Base-by-base conservation (phyloP, 2,329 filamentous ascomycete species). In the Colletotrichum aenigma region DNA sequence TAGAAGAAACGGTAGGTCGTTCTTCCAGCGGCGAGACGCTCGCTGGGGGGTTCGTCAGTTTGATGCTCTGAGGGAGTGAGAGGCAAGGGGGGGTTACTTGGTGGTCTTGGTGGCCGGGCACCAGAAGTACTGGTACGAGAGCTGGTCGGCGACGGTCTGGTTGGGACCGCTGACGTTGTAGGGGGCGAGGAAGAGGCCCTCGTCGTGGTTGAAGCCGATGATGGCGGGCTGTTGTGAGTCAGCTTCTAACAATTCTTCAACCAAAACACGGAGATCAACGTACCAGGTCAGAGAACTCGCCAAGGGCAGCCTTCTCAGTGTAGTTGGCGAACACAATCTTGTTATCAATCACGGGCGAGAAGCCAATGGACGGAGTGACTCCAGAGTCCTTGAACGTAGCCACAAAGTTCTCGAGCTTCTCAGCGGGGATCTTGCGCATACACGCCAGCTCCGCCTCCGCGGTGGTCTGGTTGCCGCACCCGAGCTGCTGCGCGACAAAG, bases 401-500 rank as follows among this genome's bases (percentile, higher is more conserved):
- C 26, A 83, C 76, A 32, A 83, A 83, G 36, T 80, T 81, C 18
- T 83, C 80, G 15, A 88, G 81, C 7, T 81, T 81, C 12, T 80
- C 76, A 2, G 81, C 81, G 2, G 81, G 79, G 52, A 85, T 79
- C n/a, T 78, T 69, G 34, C 82, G 82, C 82, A 88, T 84, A 65
- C 86, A 87, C 38, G 79, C 78, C 9, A 87, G 75, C 56, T 86
- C 74, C 12, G 74, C 83, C 8, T 79, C 75, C 5, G 78, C 65
- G 1, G 82, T 78, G 1, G 80, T 81, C 56, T 85, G 84, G 13
- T 82, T 83, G 5, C 86, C 81, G 32, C 83, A 82, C 0, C 82
- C 81, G 0, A 87, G 81, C 8, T 84, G 80, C 61, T 81, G 81
- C 8, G 87, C 85, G 71, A 87, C 87, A 28, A 83, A 82, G 13